phyloP scores from a whole-genome alignment of 192 early-diverging fungal genomes.

The Allomyces macrogynus region DNA sequence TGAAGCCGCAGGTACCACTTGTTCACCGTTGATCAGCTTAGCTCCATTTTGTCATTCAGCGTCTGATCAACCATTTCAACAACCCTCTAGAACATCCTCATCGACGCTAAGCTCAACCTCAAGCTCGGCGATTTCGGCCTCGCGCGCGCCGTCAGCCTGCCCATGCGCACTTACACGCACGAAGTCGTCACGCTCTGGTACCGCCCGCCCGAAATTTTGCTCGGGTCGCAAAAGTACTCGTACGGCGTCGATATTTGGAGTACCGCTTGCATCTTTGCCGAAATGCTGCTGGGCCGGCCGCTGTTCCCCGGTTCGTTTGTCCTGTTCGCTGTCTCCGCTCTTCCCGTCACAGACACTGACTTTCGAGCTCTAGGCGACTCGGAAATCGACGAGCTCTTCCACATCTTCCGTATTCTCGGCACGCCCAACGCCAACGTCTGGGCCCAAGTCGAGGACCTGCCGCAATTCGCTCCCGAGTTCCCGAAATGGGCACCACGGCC shows the following conservation, averaged over 20 bases:
- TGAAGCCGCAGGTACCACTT: constrained; percentile 52
- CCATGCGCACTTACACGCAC: constrained; percentile 82
- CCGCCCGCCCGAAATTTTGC: constrained; percentile 81
- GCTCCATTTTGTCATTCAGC: no score
- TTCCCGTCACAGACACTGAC: not conserved
- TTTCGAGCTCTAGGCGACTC: constrained; percentile 36
- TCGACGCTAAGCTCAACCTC: constrained; percentile 64
- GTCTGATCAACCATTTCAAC: no score
- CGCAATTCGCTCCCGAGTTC: constrained; percentile 64
- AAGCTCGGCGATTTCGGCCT: constrained; percentile 95
- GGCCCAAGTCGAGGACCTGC: constrained; percentile 50
- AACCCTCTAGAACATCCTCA: constrained; percentile 74
- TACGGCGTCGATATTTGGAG: constrained; percentile 95
- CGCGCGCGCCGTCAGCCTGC: constrained; percentile 76
- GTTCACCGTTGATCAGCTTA: no score
- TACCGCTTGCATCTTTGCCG: constrained; percentile 92
- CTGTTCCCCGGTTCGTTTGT: constrained; percentile 53
- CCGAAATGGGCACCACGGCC: constrained; percentile 43
- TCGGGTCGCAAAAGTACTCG: constrained; percentile 76
- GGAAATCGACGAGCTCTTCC: constrained; percentile 84
- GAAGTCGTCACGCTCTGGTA: constrained; percentile 95
- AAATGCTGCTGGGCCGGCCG: constrained; percentile 59
- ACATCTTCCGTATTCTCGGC: constrained; percentile 66
- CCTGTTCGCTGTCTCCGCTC: constrained; percentile 6
- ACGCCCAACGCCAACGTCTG: constrained; percentile 61